Conservation (phyloP, 345 rosid species). For the Syzygium oleosum region DNA sequence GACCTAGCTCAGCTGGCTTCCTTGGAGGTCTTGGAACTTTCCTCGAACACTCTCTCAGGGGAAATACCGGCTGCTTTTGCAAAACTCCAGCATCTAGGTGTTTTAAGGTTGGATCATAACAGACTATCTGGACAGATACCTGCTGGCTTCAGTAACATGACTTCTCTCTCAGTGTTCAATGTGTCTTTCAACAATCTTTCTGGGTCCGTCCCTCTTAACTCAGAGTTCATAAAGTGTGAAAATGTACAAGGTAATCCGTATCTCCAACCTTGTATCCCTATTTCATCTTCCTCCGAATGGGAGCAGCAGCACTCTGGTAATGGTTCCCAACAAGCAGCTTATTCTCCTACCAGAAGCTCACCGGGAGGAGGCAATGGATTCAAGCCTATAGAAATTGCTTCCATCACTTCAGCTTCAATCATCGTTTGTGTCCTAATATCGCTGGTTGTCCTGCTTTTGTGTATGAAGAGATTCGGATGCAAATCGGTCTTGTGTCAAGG, state of each 20-base stretch:
- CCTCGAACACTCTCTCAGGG: slow-evolving; percentile 29
- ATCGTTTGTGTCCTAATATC: slow-evolving; percentile 22
- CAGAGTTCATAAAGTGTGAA: slow-evolving; percentile 17
- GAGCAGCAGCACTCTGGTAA: slow-evolving; percentile 21
- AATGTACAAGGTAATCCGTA: slow-evolving; percentile 28
- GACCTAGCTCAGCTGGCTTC: slow-evolving; percentile 23
- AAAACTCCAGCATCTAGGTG: slow-evolving; percentile 27
- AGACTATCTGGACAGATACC: slow-evolving; percentile 36
- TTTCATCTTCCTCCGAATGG: slow-evolving; percentile 19
- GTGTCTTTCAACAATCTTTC: slow-evolving; percentile 49
- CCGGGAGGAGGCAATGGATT: slow-evolving; percentile 6
- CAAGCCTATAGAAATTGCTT: slow-evolving; percentile 34
- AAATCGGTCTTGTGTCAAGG: slow-evolving; percentile 25
- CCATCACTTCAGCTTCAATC: slow-evolving; percentile 23
- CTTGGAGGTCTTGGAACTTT: slow-evolving; percentile 41
- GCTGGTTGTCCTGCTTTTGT: slow-evolving; percentile 18
- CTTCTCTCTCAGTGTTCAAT: slow-evolving; percentile 32
- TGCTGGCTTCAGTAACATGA: slow-evolving; percentile 16
- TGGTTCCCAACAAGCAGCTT: slow-evolving; percentile 20
- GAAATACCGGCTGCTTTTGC: slow-evolving; percentile 27
- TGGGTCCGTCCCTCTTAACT: slow-evolving; percentile 30
- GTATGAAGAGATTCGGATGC: slow-evolving; percentile 23
- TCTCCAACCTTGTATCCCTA: slow-evolving; percentile 22
- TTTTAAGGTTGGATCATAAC: slow-evolving; percentile 31
- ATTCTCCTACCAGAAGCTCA: slow-evolving; percentile 18